Percentiles rank a stretch among this genome's conserved stretches.
phyloP scores from a whole-genome alignment of 768 basidiomycete genomes.

The Hygrophoropsis aurantiaca region DNA sequence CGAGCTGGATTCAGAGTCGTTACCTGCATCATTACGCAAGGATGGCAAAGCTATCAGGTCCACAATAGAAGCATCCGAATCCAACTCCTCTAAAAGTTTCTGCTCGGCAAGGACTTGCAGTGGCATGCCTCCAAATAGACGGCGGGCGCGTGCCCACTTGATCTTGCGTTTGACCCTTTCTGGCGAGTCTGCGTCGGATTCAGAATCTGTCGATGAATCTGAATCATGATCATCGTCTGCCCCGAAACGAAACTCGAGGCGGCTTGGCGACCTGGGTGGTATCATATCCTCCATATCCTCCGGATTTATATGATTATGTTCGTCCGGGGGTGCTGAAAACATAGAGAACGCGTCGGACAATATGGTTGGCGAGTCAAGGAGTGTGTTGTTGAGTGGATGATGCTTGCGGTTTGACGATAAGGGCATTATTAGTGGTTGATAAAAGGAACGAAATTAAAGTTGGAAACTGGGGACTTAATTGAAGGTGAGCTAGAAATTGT shows the following conservation, averaged over 20 bases:
- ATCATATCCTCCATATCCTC: conserved; percentile 18
- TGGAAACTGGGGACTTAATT: not conserved
- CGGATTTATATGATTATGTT: conserved; percentile 9
- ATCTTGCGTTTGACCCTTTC: conserved; percentile 5
- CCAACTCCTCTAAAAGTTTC: not conserved
- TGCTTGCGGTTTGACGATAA: too few relatives aligned
- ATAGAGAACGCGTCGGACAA: conserved; percentile 11
- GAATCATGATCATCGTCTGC: not conserved
- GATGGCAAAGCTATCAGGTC: not conserved
- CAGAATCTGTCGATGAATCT: not conserved
- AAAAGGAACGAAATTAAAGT: not conserved
- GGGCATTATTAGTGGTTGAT: too few relatives aligned
- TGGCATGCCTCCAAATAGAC: conserved; percentile 1
- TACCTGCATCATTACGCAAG: not conserved
- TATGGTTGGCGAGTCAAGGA: too few relatives aligned
- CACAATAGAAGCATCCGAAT: conserved; percentile 1
- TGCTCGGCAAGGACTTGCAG: not conserved
- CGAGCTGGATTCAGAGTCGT: conserved; percentile 1
- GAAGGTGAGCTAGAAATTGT: not conserved
- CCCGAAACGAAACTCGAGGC: conserved; percentile 40
- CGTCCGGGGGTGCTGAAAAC: conserved; percentile 7
- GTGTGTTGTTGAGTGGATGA: too few relatives aligned
- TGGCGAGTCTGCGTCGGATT: not conserved
- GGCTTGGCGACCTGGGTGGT: conserved; percentile 49
- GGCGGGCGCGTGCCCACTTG: conserved; percentile 11